Percentiles rank a stretch among this genome's conserved stretches.
Conservation (phyloP, 352 stramenopile genomes). For the Blastocystis sp. region DNA sequence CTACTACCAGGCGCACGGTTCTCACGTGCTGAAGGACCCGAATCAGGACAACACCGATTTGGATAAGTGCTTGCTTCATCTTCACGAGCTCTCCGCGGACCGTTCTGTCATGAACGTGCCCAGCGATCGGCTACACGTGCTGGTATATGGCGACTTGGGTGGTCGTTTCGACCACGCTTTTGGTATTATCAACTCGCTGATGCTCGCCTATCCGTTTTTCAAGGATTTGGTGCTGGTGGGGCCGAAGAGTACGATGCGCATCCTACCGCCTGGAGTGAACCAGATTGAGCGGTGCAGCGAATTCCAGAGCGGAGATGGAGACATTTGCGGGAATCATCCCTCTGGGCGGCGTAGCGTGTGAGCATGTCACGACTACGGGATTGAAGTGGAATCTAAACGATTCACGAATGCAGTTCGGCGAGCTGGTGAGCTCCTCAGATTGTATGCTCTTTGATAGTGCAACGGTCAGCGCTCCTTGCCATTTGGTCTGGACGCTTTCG, state of each 20-base stretch:
- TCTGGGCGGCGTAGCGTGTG: conserved; percentile 8
- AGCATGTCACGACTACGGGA: conserved; percentile 56
- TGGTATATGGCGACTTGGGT: conserved; percentile 63
- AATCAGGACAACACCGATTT: conserved; percentile 69
- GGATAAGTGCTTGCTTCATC: conserved; percentile 65
- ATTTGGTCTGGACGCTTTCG: conserved; percentile 26
- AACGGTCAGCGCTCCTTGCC: conserved; percentile 21
- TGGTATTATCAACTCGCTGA: conserved; percentile 65
- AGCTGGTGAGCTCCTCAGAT: conserved; percentile 62
- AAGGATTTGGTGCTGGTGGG: conserved; percentile 55
- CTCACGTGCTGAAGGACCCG: conserved; percentile 39
- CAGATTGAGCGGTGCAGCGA: neutral
- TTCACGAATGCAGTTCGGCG: conserved; percentile 65
- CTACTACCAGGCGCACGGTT: conserved; percentile 41
- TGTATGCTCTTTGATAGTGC: conserved; percentile 36
- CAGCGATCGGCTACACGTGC: conserved; percentile 16
- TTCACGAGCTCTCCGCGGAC: conserved; percentile 31
- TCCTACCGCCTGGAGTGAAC: conserved; percentile 15
- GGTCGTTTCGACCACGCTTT: conserved; percentile 69
- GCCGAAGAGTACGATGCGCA: conserved; percentile 13
- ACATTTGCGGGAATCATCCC: conserved; percentile 61
- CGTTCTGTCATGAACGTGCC: neutral
- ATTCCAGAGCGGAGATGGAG: conserved; percentile 24
- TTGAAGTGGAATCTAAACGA: conserved; percentile 69
- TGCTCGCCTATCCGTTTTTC: conserved; percentile 29